phyloP scores from a whole-genome alignment of 1,284 basidiomycete species.

The Rhizoctonia solani region DNA sequence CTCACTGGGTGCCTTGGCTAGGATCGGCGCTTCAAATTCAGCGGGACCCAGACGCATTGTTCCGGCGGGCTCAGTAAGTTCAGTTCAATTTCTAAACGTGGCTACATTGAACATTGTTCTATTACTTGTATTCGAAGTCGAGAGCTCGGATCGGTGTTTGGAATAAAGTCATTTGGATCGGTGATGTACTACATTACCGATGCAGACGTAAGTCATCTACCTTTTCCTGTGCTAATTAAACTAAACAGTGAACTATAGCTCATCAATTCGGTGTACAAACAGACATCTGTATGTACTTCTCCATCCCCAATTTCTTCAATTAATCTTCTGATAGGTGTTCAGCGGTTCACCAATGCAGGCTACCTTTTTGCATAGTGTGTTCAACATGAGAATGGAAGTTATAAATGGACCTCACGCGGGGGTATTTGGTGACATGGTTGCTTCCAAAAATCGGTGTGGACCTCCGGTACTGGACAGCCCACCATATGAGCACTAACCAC shows the following conservation, averaged over 20 bases:
- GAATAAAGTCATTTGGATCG: conserved; percentile 18
- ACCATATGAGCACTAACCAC: background rate
- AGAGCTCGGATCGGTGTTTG: conserved; percentile 27
- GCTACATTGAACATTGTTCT: too few species aligned
- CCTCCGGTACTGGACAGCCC: background rate
- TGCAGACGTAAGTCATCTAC: conserved; percentile 1
- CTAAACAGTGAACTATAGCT: background rate
- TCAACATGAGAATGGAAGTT: background rate
- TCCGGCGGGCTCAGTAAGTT: conserved; percentile 21
- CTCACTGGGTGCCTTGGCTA: conserved; percentile 35
- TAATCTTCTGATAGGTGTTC: conserved; percentile 6
- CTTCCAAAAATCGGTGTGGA: background rate
- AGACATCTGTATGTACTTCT: conserved; percentile 2
- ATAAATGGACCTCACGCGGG: background rate
- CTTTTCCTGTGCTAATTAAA: background rate
- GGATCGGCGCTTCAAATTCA: conserved; percentile 34
- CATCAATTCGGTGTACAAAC: conserved; percentile 20
- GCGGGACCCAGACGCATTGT: conserved; percentile 33
- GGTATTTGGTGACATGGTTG: conserved; percentile 3
- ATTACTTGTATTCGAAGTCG: conserved; percentile 3
- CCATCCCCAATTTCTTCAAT: background rate
- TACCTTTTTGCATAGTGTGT: conserved; percentile 5
- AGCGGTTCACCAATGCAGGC: conserved; percentile 22
- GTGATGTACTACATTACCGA: conserved; percentile 18
- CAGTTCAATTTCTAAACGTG: background rate